Conservation (phyloP, 2,329 filamentous ascomycete species). For the Colletotrichum sp. region DNA sequence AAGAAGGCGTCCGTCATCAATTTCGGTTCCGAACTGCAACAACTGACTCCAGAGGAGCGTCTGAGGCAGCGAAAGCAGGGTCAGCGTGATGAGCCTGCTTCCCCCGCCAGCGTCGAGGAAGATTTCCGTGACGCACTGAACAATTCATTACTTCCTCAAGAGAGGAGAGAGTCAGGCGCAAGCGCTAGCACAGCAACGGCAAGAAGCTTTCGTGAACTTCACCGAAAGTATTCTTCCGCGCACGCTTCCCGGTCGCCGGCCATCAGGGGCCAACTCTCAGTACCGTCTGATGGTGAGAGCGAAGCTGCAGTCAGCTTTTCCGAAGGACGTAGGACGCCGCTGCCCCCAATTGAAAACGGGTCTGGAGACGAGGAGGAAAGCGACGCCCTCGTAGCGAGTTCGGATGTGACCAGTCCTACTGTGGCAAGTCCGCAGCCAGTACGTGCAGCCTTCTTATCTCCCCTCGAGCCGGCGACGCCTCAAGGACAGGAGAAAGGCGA, state of each 20-base stretch:
- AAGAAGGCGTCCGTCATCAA: slow-evolving; percentile 98
- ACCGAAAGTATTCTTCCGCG: slow-evolving; percentile 62
- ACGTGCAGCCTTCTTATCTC: background rate
- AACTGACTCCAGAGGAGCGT: slow-evolving; percentile 74
- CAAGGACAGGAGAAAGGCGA: background rate
- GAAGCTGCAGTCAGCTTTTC: slow-evolving; percentile 65
- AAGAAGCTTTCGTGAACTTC: slow-evolving; percentile 66
- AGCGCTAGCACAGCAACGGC: slow-evolving; percentile 72
- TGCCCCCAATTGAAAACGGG: slow-evolving; percentile 54
- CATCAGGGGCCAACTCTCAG: slow-evolving; percentile 44
- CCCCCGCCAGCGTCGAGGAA: slow-evolving; percentile 37
- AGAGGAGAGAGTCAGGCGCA: slow-evolving; percentile 64
- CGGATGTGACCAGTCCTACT: background rate
- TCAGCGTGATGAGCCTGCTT: slow-evolving; percentile 44
- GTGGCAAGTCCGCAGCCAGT: background rate
- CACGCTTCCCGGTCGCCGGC: slow-evolving; percentile 48
- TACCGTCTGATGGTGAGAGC: slow-evolving; percentile 63
- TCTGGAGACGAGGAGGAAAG: slow-evolving; percentile 25
- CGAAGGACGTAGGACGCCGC: slow-evolving; percentile 60
- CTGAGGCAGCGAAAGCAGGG: slow-evolving; percentile 65
- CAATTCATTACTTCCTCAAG: slow-evolving; percentile 44
- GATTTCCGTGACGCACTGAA: slow-evolving; percentile 56
- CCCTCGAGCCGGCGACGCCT: background rate
- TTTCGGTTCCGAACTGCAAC: slow-evolving; percentile 91
- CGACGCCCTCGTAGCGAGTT: background rate